A percentile compares a stretch with the other conserved stretches of the same genome.
Conservation (phyloP, 1,139 yeast genomes). For the Pichia sp. region DNA sequence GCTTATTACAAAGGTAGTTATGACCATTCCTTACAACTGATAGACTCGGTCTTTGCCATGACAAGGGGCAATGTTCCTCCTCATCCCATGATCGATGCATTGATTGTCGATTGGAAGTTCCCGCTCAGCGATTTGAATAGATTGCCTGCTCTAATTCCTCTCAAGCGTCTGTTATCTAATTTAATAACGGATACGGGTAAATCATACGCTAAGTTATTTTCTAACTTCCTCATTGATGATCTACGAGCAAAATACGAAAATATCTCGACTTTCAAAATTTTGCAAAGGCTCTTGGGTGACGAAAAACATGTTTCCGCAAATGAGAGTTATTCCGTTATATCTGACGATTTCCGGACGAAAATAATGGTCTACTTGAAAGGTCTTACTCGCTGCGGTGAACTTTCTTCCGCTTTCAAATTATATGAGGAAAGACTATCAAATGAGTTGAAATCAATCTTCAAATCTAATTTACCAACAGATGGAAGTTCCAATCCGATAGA, state of each 20-base stretch:
- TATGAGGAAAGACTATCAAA: constrained; percentile 65
- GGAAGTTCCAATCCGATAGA: constrained; percentile 22
- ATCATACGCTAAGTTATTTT: constrained; percentile 56
- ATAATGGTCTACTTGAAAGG: constrained; percentile 49
- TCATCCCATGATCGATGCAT: constrained; percentile 28
- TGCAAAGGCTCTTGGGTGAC: constrained; percentile 41
- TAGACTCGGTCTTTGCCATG: constrained; percentile 54
- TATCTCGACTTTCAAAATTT: constrained; percentile 42
- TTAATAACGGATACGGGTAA: constrained; percentile 61
- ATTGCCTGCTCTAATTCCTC: constrained; percentile 55
- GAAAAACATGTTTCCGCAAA: constrained; percentile 8
- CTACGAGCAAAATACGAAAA: constrained; percentile 52
- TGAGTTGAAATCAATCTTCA: constrained; percentile 71
- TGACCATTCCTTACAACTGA: constrained; percentile 46
- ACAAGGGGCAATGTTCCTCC: constrained; percentile 47
- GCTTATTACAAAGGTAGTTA: constrained; percentile 42
- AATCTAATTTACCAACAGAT: constrained; percentile 53
- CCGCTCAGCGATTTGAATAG: constrained; percentile 48
- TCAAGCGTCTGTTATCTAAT: constrained; percentile 48
- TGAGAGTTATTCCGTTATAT: constrained; percentile 35
- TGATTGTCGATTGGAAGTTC: constrained; percentile 45
- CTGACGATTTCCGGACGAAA: constrained; percentile 36
- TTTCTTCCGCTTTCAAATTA: constrained; percentile 57
- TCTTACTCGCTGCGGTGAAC: constrained; percentile 57
- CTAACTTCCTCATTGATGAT: constrained; percentile 54